phyloP scores from a whole-genome alignment of 2,329 filamentous ascomycete genomes.

The Lomentospora prolificans region DNA sequence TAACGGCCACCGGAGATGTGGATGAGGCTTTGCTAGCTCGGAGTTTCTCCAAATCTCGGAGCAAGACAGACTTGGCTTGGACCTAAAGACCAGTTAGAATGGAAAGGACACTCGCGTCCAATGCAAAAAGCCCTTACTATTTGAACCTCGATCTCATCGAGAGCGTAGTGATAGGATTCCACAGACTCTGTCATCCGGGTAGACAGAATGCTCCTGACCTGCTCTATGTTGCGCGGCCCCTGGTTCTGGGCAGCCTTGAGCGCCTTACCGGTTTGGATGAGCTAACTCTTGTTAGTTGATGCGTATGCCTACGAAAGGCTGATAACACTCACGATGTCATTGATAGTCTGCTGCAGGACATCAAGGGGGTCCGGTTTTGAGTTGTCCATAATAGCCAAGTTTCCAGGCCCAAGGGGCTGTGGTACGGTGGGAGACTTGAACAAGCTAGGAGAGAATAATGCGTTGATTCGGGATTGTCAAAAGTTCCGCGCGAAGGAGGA shows the following conservation, averaged over 20 bases:
- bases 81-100: too few relatives aligned
- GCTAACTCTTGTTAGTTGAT: conserved; percentile 23
- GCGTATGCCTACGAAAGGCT: not conserved
- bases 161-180: conserved; percentile 37
- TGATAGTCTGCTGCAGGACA: conserved; percentile 41
- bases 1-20: not conserved
- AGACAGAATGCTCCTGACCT: conserved; percentile 23
- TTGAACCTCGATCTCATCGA: conserved; percentile 47
- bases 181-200: conserved; percentile 37
- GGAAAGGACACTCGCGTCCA: too few relatives aligned
- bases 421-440: not conserved
- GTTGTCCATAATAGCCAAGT: conserved; percentile 18
- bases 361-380: conserved; percentile 30
- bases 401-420: not conserved
- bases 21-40: conserved; percentile 17
- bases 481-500: too few relatives aligned
- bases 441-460: too few relatives aligned
- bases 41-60: conserved; percentile 40
- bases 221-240: conserved; percentile 26
- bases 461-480: too few relatives aligned
- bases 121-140: conserved; percentile 33
- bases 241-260: conserved; percentile 39
- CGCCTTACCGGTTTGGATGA: conserved; percentile 50
- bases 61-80: conserved; percentile 43
- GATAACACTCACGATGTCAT: conserved; percentile 38